phyloP scores from a whole-genome alignment of 768 basidiomycete species.

The Obba rivulosa region DNA sequence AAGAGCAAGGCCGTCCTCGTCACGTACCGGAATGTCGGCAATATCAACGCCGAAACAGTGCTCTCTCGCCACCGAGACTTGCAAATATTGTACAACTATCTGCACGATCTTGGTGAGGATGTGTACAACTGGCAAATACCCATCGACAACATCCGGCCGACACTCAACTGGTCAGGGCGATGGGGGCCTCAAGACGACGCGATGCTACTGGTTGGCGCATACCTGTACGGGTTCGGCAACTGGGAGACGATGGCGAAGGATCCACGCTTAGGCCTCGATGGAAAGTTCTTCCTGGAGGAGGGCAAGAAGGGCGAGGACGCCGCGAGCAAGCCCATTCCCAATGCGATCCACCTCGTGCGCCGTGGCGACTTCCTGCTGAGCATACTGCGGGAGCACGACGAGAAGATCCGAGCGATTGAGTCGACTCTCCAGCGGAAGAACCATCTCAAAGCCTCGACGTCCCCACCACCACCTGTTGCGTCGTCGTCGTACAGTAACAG shows the following conservation, averaged over 20 bases:
- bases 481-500: constrained; percentile 60
- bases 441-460: constrained; percentile 66
- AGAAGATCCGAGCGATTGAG: constrained; percentile 87
- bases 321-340: constrained; percentile 85
- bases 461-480: constrained; percentile 70
- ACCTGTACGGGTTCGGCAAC: constrained; percentile 88
- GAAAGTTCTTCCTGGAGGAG: constrained; percentile 98
- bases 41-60: constrained; percentile 97
- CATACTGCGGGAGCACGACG: constrained; percentile 80
- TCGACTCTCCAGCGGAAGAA: constrained; percentile 69
- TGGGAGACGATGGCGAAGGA: constrained; percentile 97
- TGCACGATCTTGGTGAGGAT: constrained; percentile 61
- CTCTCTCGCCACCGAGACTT: constrained; percentile 87
- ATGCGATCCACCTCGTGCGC: constrained; percentile 96
- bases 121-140: constrained; percentile 83
- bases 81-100: constrained; percentile 77
- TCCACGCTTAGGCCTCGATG: constrained; percentile 69
- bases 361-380: constrained; percentile 91
- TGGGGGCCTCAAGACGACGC: constrained; percentile 93
- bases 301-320: constrained; percentile 91
- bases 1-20: constrained; percentile 97
- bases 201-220: constrained; percentile 92
- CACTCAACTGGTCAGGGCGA: constrained; percentile 93
- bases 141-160: constrained; percentile 88
- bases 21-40: constrained; percentile 80